phyloP scores from a whole-genome alignment of 139 green algal genomes.

The Trebouxia sp. region DNA sequence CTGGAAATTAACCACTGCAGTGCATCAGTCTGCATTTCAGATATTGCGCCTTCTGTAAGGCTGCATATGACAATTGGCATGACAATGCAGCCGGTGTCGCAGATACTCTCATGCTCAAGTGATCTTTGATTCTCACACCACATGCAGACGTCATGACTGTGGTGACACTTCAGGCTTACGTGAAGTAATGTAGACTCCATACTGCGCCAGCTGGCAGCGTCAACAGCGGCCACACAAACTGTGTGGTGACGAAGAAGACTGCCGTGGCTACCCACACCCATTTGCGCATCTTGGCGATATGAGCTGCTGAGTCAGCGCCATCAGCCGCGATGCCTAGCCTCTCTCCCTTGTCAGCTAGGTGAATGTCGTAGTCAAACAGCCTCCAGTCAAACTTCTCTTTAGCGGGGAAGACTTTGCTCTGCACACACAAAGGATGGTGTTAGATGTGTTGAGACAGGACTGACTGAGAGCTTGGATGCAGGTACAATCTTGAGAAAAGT shows the following conservation, averaged over 20 bases:
- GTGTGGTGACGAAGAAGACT: neutral
- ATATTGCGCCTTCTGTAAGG: too few species aligned
- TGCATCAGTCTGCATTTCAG: too few species aligned
- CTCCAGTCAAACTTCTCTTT: slow-evolving; percentile 7
- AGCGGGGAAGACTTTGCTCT: neutral
- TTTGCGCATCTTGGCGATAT: slow-evolving; percentile 27
- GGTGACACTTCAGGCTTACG: too few species aligned
- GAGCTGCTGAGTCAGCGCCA: neutral
- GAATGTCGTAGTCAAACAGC: slow-evolving; percentile 1
- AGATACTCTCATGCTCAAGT: too few species aligned
- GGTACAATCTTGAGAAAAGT: slow-evolving; percentile 17
- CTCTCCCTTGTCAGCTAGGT: slow-evolving; percentile 6
- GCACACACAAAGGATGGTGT: neutral
- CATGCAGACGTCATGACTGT: too few species aligned
- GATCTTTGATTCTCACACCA: neutral
- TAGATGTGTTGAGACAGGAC: neutral
- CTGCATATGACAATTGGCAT: too few species aligned
- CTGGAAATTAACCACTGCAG: too few species aligned
- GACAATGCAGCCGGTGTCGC: too few species aligned
- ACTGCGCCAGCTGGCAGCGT: slow-evolving; percentile 31
- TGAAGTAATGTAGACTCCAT: neutral
- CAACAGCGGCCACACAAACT: slow-evolving; percentile 34
- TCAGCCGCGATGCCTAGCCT: neutral
- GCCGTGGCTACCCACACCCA: neutral
- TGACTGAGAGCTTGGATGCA: neutral